Base-by-base conservation (phyloP, 2,329 filamentous ascomycete species). In the Sclerotinia trifoliorum region DNA sequence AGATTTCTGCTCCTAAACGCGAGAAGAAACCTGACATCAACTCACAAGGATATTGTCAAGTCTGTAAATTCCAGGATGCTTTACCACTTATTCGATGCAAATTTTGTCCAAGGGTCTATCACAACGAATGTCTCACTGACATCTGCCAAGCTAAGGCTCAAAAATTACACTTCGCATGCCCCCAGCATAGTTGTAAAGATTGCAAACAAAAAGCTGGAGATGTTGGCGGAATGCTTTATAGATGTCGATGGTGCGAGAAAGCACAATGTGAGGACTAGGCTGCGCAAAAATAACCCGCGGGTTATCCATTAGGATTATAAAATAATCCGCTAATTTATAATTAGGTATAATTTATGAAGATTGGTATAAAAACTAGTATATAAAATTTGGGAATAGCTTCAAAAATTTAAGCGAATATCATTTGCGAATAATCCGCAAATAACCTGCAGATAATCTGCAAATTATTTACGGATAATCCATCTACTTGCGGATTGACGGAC, bases 251-350 rank as follows among this genome's bases (percentile, higher is more conserved):
- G 79, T 89, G 86, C 70, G 81, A 83, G 39, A 77, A 77, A 2
- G 85, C 82, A 0, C 87, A 81, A 72, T 89, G 86, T 72, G 86
- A 88, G 67, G 83, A 87, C 56, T 88, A n/a, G n/a, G n/a, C n/a
- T n/a, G n/a, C n/a, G n/a, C n/a, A n/a, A n/a, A n/a, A n/a, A n/a
- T n/a, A n/a, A n/a, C n/a, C n/a, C n/a, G n/a, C n/a, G n/a, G n/a
- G n/a, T n/a, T n/a, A n/a, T n/a, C n/a, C n/a, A n/a, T n/a, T n/a
- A n/a, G n/a, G n/a, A n/a, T n/a, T n/a, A n/a, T n/a, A n/a, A n/a
- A n/a, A n/a, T n/a, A n/a, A n/a, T n/a, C n/a, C n/a, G n/a, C n/a
- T n/a, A n/a, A n/a, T n/a, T n/a, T n/a, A n/a, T n/a, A n/a, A n/a
- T n/a, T n/a, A n/a, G n/a, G n/a, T n/a, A n/a, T n/a, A n/a, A n/a